Evolutionary conservation across 768 basidiomycete genomes (phyloP), one percentile per base, ranked within the genome.

Genomic region (Mycena leptocephala): DNA sequence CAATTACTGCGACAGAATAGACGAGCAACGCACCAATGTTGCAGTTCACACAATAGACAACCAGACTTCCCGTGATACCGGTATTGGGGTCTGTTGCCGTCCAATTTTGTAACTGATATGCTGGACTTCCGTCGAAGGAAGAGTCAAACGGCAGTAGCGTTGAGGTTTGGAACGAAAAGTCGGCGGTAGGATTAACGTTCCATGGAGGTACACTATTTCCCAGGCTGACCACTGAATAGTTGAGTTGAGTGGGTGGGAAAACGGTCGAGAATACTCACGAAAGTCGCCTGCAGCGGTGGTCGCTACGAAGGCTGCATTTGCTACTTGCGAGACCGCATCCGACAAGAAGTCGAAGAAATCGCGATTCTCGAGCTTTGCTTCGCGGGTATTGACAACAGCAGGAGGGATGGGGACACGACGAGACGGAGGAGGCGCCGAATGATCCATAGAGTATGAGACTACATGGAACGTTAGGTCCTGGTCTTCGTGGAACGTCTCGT

Each of bases 401-500:
- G n/a, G n/a, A 3, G 53, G 53, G 53, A n/a, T n/a, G n/a, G n/a
- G n/a, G 53, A 24, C 53, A 55, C 53, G 53, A 55, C 53, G 53
- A 55, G 53, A 28, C 24, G 53, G 53, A 28, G 53, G 53, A 55
- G 53, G 26, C 53, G 53, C n/a, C 10, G 22, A 24, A 55, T 28
- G 53, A 55, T 7, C 26, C 5, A 55, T 55, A 14, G 53, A 55
- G 53, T 55, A 55, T 55, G 53, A 55, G 53, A 24, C 53, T 24
- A 55, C 53, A 55, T 55, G 53, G 53, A 55, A 55, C 53, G 53
- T 55, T 2, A 55, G 10, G 53, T 55, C 53, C 53, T 55, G 53
- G 53, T 55, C 53, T 55, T 55, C 53, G 24, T 55, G 53, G 53
- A 55, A 55, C 53, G 53, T 61, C 22, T 61, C 59, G 35, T 61